phyloP scores from a whole-genome alignment of 2,329 filamentous ascomycete genomes.

The Ascochyta pisi region DNA sequence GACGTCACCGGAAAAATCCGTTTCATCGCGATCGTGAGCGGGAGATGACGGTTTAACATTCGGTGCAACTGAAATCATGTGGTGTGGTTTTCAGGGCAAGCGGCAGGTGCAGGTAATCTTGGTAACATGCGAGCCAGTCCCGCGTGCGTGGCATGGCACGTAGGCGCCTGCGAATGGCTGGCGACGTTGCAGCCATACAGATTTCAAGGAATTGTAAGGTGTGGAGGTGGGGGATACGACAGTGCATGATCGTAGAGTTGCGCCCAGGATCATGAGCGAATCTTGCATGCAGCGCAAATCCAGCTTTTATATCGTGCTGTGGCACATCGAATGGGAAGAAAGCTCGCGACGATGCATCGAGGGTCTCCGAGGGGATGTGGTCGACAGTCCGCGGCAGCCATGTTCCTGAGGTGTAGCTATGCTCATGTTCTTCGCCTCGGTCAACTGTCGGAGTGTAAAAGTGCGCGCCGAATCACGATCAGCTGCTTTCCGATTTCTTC shows the following conservation, averaged over 20 bases:
- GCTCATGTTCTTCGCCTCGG: conserved; percentile 13
- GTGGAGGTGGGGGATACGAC: conserved; percentile 20
- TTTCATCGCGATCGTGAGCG: conserved; percentile 2
- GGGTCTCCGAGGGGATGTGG: neutral
- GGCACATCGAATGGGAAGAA: conserved; percentile 16
- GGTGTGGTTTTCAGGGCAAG: conserved; percentile 1
- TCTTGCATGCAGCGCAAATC: conserved; percentile 34
- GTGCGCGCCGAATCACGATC: conserved; percentile 27
- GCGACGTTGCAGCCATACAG: conserved; percentile 17
- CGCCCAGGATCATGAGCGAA: conserved; percentile 30
- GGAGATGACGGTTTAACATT: conserved; percentile 6
- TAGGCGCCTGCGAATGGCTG: conserved; percentile 18
- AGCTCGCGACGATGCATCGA: conserved; percentile 7
- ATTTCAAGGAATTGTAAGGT: conserved; percentile 10
- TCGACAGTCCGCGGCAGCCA: neutral
- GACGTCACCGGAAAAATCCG: neutral
- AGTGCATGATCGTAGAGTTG: conserved; percentile 21
- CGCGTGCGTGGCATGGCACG: conserved; percentile 7
- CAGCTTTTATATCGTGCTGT: neutral
- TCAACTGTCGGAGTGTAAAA: conserved; percentile 7
- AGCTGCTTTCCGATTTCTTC: conserved; percentile 43
- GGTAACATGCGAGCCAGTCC: conserved; percentile 12
- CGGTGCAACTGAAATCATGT: conserved; percentile 3
- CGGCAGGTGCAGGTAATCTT: conserved; percentile 5
- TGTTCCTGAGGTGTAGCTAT: conserved; percentile 1